Conservation (phyloP, 805 yeast genomes). For the Dipodascus geniculatus region DNA sequence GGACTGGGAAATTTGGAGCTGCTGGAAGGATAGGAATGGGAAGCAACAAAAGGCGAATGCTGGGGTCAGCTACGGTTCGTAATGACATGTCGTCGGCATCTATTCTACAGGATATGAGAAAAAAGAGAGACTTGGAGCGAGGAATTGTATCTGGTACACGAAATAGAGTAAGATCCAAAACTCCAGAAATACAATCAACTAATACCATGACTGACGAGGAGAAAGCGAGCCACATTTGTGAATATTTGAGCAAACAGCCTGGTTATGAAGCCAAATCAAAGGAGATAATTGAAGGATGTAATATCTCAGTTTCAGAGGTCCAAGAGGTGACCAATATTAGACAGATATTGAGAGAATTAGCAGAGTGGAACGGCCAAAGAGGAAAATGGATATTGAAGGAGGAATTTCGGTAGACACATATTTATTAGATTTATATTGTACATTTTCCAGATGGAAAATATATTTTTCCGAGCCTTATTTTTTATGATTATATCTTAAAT, state of each 20-base stretch:
- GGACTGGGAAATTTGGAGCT: constrained; percentile 87
- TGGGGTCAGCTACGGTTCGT: constrained; percentile 1
- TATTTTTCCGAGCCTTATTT: too few relatives aligned
- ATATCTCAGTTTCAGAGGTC: constrained; percentile 32
- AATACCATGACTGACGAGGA: constrained; percentile 23
- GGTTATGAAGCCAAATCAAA: constrained; percentile 37
- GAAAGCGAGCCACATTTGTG: constrained; percentile 26
- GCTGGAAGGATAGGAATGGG: constrained; percentile 49
- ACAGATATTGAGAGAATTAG: constrained; percentile 55
- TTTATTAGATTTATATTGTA: too few relatives aligned
- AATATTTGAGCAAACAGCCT: constrained; percentile 28
- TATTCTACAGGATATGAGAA: neutral
- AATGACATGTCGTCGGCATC: neutral
- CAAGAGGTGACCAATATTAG: constrained; percentile 51
- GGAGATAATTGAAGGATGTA: constrained; percentile 32
- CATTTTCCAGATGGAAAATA: too few relatives aligned
- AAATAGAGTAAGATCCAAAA: constrained; percentile 1
- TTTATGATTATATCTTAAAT: neutral
- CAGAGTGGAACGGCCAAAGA: constrained; percentile 47
- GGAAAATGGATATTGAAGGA: constrained; percentile 58
- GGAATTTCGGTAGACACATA: constrained; percentile 33
- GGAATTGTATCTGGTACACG: neutral
- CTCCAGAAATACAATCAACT: constrained; percentile 35
- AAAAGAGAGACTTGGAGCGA: neutral
- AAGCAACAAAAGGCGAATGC: neutral